Evolutionary conservation across 306 rosid species (phyloP), one percentile per base, ranked within the genome.

Genomic region (Astragalus glycyphyllos): DNA sequence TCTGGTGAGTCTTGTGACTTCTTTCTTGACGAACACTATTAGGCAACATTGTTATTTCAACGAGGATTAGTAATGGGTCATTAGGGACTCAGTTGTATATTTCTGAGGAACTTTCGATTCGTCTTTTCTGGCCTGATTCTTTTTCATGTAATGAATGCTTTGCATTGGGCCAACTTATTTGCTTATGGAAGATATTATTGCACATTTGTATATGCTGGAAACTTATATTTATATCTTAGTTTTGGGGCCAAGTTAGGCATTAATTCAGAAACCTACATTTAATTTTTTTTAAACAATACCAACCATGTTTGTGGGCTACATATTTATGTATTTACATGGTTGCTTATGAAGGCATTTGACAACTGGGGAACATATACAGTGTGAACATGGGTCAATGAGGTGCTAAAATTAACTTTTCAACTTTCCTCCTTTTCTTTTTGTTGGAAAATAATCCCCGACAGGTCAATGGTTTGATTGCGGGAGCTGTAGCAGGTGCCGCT

Each of bases 381-480:
- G 20, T 42, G 66, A 44, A 6, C 13, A 32, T 4, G 62, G 71
- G 49, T 44, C 55, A 54, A 55, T 46, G 58, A 44, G 26, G 40
- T 71, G 64, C 77, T 47, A 79, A 68, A 65, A 29, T 34, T 47
- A 8, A 37, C 8, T 51, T 48, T 50, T 58, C 12, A 26, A 41
- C 4, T 53, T 57, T 53, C 23, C 7, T 12, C 0, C 1, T 69
- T 65, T 34, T 60, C 10, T 5, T 32, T 70, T 35, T 42, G 34
- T 55, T 55, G 23, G 31, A 6, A 12, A 65, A 57, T 17, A 29
- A 46, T 48, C 65, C 44, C 32, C 37, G 23, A 45, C 84, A 95
- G 97, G 89, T 91, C 58, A 91, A 91, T 78, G 88, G 92, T 79
- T 40, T 89, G 82, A 50, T 94, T 74, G 92, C 86, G 45, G 99